Conservation (phyloP, 2,329 filamentous ascomycete genomes). For the Eurotiales sp. region DNA sequence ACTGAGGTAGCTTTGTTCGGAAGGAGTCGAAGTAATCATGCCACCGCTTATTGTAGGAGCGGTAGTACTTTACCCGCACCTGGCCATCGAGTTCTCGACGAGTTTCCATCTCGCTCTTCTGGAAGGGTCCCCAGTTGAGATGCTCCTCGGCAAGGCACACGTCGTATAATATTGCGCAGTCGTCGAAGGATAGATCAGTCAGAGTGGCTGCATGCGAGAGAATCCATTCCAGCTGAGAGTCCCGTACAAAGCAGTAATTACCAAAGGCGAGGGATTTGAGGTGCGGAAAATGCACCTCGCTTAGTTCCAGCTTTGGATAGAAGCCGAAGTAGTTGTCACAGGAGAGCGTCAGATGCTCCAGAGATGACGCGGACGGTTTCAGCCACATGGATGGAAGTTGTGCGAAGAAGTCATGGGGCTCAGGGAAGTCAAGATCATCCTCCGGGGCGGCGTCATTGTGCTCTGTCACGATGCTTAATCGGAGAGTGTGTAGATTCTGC, state of each 20-base stretch:
- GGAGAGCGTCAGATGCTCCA: no score
- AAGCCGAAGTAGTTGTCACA: no score
- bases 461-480: not conserved
- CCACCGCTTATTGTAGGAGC: not conserved
- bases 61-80: not conserved
- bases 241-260: no score
- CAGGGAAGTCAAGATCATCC: not conserved
- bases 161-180: not conserved
- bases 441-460: not conserved
- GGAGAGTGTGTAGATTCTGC: not conserved
- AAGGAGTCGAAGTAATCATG: constrained; percentile 1
- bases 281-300: no score
- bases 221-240: no score
- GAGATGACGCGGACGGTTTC: no score
- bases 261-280: no score
- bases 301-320: no score
- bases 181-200: not conserved
- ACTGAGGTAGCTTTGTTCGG: not conserved
- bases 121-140: not conserved
- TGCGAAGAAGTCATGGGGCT: no score
- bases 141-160: not conserved
- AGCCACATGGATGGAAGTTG: no score
- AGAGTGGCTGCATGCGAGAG: no score
- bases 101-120: not conserved
- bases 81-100: not conserved